Evolutionary conservation across 495 filamentous ascomycete species (phyloP), one percentile per base, ranked within the genome.

Genomic region (Aspergillus saccharolyticus): DNA sequence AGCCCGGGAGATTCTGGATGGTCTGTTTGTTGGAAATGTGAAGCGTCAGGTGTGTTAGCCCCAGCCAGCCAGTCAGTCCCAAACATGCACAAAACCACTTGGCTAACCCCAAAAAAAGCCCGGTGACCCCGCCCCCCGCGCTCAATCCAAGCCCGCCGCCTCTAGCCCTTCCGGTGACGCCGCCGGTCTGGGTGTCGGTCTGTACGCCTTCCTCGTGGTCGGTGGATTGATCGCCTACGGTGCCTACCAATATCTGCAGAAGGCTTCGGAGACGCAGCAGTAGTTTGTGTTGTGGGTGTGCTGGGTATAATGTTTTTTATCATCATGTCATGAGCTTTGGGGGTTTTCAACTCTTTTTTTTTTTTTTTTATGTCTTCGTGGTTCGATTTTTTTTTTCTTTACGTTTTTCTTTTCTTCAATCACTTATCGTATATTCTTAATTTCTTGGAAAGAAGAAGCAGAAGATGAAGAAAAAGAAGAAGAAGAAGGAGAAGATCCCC

Each of bases 1-100:
- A 80, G 95, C 95, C 57, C 87, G 95, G 52, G 91, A 97, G 79
- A 91, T 96, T 67, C 85, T 99, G 17, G 82, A 86, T 21, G 84
- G 85, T 61, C 78, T 96, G 59, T 76, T 86, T 30, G 85, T 96
- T 60, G 94, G 90, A 54, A 83, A 62, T 24, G 75, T 99, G 63
- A 96, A 96, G 84, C 84, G 92, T 71, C 71, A 86, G 80, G 93
- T 97, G 85, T 62, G 80, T 69, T 42, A 56, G 2, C 33, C 33
- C 12, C 14, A 39, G 42, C 54, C 25, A 60, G 48, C 57, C 49
- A 51, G 22, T 50, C 46, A 43, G 24, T 61, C 54, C 56, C 54
- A 20, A 47, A 25, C 51, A 54, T 19, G 57, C n/a, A 12, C 51
- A 12, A 25, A 46, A 33, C 0, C 57, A 53, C 44, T 43, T 55